A percentile compares a stretch with the other conserved stretches of the same genome.
These are phyloP conservation scores for Agaricus subrufescens DNA, from an alignment of 768 basidiomycete species.

Conservation along the genomic window DNA sequence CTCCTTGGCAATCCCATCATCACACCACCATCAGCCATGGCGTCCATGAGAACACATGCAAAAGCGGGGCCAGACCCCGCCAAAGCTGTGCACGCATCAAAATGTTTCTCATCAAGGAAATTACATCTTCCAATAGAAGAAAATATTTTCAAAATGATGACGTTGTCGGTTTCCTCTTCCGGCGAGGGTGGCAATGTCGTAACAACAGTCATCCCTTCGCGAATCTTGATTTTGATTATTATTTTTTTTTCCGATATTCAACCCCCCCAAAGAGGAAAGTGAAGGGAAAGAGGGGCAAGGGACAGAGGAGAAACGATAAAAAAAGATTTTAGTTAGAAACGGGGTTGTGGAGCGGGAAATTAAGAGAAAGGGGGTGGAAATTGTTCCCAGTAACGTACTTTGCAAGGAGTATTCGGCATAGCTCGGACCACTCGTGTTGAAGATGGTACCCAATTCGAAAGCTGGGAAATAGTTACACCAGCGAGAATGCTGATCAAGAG, in stretches of 20 bases:
- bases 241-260: no score
- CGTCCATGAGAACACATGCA: constrained; percentile 93
- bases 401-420: constrained; percentile 98
- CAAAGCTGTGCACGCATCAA: constrained; percentile 96
- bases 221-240: constrained; percentile 55
- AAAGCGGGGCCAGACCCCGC: constrained; percentile 97
- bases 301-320: no score
- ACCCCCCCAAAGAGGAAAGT: no score
- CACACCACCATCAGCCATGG: constrained; percentile 98
- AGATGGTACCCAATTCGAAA: constrained; percentile 67
- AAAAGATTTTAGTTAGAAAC: neutral
- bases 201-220: constrained; percentile 98
- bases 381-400: constrained; percentile 43
- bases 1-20: constrained; percentile 98
- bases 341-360: neutral
- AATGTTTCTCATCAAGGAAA: constrained; percentile 97
- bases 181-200: constrained; percentile 59
- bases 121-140: constrained; percentile 94
- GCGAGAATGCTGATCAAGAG: constrained; percentile 95
- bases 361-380: neutral
- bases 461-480: constrained; percentile 87
- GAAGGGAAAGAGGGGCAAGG: no score
- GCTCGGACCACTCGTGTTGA: constrained; percentile 87
- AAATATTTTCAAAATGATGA: constrained; percentile 88
- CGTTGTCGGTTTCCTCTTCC: constrained; percentile 54